Evolutionary conservation across 768 basidiomycete species (phyloP).

Genomic region (Aureoboletus auriporus): DNA sequence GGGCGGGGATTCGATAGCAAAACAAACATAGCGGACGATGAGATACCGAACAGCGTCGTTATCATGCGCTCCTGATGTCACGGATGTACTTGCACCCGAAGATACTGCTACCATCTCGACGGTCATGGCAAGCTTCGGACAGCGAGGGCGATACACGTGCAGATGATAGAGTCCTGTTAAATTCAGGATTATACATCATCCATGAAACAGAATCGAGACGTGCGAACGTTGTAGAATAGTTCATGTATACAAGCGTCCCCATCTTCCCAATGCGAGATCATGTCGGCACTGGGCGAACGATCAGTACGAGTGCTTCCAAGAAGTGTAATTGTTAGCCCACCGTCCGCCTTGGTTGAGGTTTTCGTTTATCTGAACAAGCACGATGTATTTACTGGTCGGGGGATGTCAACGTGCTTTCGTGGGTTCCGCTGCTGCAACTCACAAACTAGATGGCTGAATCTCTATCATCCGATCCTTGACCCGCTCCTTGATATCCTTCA

Average conservation of each 20-base stretch:
- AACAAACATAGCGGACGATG: conserved; percentile 18
- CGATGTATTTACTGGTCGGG: conserved; percentile 72
- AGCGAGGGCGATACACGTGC: conserved; percentile 62
- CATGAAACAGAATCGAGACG: conserved; percentile 4
- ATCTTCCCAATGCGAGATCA: conserved; percentile 88
- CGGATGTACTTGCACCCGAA: conserved; percentile 17
- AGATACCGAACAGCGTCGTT: conserved; percentile 14
- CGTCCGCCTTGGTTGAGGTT: conserved; percentile 83
- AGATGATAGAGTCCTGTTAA: conserved; percentile 65
- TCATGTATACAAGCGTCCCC: conserved; percentile 75
- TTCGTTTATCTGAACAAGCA: conserved; percentile 81
- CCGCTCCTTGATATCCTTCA: conserved; percentile 79
- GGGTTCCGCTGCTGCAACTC: conserved; percentile 32
- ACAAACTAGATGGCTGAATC: conserved; percentile 81
- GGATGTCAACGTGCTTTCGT: conserved; percentile 14
- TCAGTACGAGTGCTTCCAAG: conserved; percentile 4
- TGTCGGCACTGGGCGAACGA: conserved; percentile 54
- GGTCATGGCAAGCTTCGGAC: conserved; percentile 42
- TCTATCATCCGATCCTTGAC: conserved; percentile 85
- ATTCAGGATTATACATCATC: conserved; percentile 8
- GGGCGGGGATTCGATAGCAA: conserved; percentile 14
- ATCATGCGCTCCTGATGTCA: conserved; percentile 16
- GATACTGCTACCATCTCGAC: conserved; percentile 22
- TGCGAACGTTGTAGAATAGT: conserved; percentile 71
- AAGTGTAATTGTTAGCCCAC: conserved; percentile 37